Base-by-base conservation (phyloP, 257 asterid genomes). In the Solanum stenotomum region DNA sequence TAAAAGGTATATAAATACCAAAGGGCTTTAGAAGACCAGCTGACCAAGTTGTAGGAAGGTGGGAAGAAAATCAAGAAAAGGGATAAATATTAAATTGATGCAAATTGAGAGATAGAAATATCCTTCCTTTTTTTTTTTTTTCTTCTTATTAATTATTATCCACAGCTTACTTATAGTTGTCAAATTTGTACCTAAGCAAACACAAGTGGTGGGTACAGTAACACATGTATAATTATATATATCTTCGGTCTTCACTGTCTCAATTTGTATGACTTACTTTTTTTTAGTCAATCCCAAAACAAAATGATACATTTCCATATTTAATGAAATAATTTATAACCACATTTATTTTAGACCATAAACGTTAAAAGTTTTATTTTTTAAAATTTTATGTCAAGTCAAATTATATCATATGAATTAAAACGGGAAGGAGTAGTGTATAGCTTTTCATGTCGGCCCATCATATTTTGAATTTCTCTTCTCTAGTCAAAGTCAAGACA, bases 1-100 rank as follows among this genome's bases (percentile, higher is more conserved):
- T 85, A 85, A 65, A 31, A 85, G 87, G 78, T 25, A 15, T 85
- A 85, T 63, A 68, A 59, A 59, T 85, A 83, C 33, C 31, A 52
- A 31, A 31, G 40, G 37, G 15, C 31, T 20, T 63, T 40, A 14
- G 12, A 82, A 20, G 31, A 20, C 65, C 8, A 76, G 56, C 83
- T 18, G 71, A 82, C 68, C 86, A 82, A 82, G 86, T 82, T 49
- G 86, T 31, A 82, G 70, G 86, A 82, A 82, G 70, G 86, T 82
- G 61, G 11, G 29, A 71, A 85, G 87, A 61, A 85, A 85, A 63
- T 37, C 52, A 63, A 40, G 77, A 16, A 37, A 6, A 12, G 56
- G 5, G 37, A 10, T 10, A 56, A 16, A 52, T 56, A 83, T 82
- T 49, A 25, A 82, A 83, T 82, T 4, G 40, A 82, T 82, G 72